phyloP scores from a whole-genome alignment of 2,329 filamentous ascomycete species.

The Nectriaceae sp. region DNA sequence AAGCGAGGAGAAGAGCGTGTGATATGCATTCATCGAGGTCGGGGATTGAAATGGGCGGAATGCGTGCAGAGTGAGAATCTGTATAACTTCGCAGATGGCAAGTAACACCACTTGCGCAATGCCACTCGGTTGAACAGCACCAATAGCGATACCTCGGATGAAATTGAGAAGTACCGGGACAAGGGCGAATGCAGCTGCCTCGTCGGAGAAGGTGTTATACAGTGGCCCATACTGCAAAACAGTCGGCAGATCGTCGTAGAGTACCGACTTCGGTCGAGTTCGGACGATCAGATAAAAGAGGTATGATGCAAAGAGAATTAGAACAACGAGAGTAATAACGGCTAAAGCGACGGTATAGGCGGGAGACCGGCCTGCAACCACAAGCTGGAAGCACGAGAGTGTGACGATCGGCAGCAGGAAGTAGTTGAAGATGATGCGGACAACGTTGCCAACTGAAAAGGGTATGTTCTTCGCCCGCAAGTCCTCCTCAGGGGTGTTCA shows the following conservation, averaged over 20 bases:
- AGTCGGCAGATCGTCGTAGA: slow-evolving; percentile 92
- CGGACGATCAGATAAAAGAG: slow-evolving; percentile 78
- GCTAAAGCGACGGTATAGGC: slow-evolving; percentile 73
- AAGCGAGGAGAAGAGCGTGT: slow-evolving; percentile 78
- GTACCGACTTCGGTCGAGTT: slow-evolving; percentile 78
- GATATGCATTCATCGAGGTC: slow-evolving; percentile 97
- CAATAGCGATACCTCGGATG: slow-evolving; percentile 85
- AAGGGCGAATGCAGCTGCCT: slow-evolving; percentile 85
- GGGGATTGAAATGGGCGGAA: slow-evolving; percentile 88
- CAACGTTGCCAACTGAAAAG: slow-evolving; percentile 76
- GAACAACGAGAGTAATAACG: slow-evolving; percentile 69
- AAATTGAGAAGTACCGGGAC: slow-evolving; percentile 85
- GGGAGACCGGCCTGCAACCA: slow-evolving; percentile 69
- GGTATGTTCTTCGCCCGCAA: slow-evolving; percentile 88
- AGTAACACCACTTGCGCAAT: slow-evolving; percentile 91
- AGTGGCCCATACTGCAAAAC: slow-evolving; percentile 88
- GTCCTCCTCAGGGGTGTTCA: slow-evolving; percentile 78
- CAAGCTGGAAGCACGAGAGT: slow-evolving; percentile 87
- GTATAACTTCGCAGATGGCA: slow-evolving; percentile 90
- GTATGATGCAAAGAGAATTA: slow-evolving; percentile 76
- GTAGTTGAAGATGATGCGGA: slow-evolving; percentile 90
- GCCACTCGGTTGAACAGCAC: slow-evolving; percentile 88
- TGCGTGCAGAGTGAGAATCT: slow-evolving; percentile 82
- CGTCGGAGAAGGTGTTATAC: slow-evolving; percentile 97
- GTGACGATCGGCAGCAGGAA: slow-evolving; percentile 86